phyloP scores from a whole-genome alignment of 768 basidiomycete genomes.

The Daedaleopsis nitida region DNA sequence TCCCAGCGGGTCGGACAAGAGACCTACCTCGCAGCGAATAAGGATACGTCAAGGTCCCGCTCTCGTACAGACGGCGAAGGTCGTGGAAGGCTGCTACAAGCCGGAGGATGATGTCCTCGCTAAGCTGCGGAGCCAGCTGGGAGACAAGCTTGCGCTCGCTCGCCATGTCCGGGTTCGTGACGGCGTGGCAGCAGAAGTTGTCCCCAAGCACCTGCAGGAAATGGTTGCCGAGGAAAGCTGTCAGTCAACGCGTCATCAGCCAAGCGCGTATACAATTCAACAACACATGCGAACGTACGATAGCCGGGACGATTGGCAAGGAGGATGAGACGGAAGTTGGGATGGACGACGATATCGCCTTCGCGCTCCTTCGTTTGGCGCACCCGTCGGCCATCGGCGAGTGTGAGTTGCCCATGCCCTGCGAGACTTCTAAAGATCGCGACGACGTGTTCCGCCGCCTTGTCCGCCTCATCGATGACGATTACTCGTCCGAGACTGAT shows the following conservation, averaged over 20 bases:
- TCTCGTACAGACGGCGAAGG: conserved; percentile 57
- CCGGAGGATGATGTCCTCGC: conserved; percentile 51
- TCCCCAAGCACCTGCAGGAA: conserved; percentile 74
- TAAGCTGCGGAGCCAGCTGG: conserved; percentile 63
- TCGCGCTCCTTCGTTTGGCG: conserved; percentile 46
- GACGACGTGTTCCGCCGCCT: conserved; percentile 73
- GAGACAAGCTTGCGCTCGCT: conserved; percentile 62
- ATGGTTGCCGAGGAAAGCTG: conserved; percentile 74
- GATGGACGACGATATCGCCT: conserved; percentile 61
- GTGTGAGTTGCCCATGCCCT: conserved; percentile 62
- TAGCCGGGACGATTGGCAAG: conserved; percentile 72
- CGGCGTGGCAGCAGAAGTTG: conserved; percentile 64
- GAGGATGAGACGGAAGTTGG: conserved; percentile 62
- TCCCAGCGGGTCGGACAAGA: no score
- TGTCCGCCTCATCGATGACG: conserved; percentile 73
- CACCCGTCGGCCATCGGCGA: conserved; percentile 64
- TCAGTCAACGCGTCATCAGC: background rate
- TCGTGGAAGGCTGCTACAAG: conserved; percentile 70
- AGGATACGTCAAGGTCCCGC: conserved; percentile 60
- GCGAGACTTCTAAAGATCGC: conserved; percentile 72
- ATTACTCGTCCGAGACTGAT: conserved; percentile 64
- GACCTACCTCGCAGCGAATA: conserved; percentile 63
- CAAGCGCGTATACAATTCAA: background rate
- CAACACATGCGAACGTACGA: conserved; percentile 42
- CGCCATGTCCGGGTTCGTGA: conserved; percentile 66